Evolutionary conservation across 1,284 basidiomycete genomes (phyloP), one percentile per base, ranked within the genome.

Genomic region (Ganoderma boninense): DNA sequence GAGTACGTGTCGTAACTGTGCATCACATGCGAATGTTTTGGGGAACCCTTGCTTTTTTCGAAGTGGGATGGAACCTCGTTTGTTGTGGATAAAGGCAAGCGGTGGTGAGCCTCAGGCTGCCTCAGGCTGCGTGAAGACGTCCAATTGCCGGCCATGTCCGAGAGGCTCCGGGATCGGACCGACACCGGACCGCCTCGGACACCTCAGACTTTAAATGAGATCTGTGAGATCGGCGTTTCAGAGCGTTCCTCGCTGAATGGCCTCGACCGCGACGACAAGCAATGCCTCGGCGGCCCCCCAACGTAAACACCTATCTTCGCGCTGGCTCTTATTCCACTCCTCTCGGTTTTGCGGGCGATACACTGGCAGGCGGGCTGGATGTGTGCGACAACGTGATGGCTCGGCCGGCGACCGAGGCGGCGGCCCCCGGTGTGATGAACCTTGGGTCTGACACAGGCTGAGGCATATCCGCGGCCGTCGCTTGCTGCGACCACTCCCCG

Each of bases 391-490:
- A 23, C 13, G 13, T 54, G 49, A 54, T 13, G 49, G 23, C 49
- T 26, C 23, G 49, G 49, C 49, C 49, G 49, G 49, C 8, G 49
- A 52, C 49, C n/a, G 18, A 23, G 49, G 49, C 49, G 49, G 49
- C 46, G 49, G 49, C 49, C 23, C 4, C 49, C 49, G 49, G n/a
- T 26, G 23, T 54, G 49, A 54, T 54, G n/a, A 20, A 8, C 44
- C 20, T 46, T 44, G 43, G 13, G 18, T 14, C 43, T 44, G 43
- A 44, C 43, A n/a, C 46, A 11, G 7, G 23, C 46, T 20, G 7
- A 64, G 69, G 54, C 69, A 67, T 61, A 69, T 67, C 40, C 44
- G 69, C 68, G 23, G 40, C 44, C 69, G 52, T 52, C 67, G 64
- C 56, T 13, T 40, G 18, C 49, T 42, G n/a, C 35, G 35, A 20